A percentile compares a stretch with the other conserved stretches of the same genome.
Evolutionary conservation across 805 yeast genomes (phyloP).

Genomic region (Kodamaea hsintzibuensis): DNA sequence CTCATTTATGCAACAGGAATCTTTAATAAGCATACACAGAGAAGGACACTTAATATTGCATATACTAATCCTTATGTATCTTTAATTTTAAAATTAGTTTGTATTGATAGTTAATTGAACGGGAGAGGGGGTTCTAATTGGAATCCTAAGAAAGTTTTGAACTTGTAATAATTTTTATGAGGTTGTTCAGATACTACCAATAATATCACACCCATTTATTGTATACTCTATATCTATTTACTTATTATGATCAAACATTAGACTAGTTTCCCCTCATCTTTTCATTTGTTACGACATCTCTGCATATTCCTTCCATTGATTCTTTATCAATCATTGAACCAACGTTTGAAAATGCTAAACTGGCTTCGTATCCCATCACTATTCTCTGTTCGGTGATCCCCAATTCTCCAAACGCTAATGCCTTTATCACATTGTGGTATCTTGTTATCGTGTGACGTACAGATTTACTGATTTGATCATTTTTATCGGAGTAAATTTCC

Average conservation of each 20-base stretch:
- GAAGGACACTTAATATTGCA: neutral
- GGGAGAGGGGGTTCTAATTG: too few species aligned
- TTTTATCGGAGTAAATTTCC: constrained; percentile 92
- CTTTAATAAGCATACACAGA: neutral
- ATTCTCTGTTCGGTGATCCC: constrained; percentile 85
- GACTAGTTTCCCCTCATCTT: constrained; percentile 62
- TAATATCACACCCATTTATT: too few species aligned
- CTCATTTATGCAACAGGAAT: neutral
- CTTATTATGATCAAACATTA: neutral
- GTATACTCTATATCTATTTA: neutral
- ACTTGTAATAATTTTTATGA: too few species aligned
- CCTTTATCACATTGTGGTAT: constrained; percentile 80
- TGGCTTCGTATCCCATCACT: constrained; percentile 82
- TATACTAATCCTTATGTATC: neutral
- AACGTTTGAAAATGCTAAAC: constrained; percentile 69
- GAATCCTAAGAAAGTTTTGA: too few species aligned
- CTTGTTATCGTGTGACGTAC: constrained; percentile 76
- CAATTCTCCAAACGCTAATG: constrained; percentile 79
- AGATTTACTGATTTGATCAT: constrained; percentile 66
- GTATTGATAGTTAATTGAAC: too few species aligned
- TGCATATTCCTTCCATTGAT: constrained; percentile 70
- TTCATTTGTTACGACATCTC: constrained; percentile 68
- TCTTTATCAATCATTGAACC: constrained; percentile 50
- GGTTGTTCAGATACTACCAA: too few species aligned
- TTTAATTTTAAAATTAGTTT: neutral